Base-by-base conservation (phyloP, 208 protist species). In the Novymonas esmeraldas region DNA sequence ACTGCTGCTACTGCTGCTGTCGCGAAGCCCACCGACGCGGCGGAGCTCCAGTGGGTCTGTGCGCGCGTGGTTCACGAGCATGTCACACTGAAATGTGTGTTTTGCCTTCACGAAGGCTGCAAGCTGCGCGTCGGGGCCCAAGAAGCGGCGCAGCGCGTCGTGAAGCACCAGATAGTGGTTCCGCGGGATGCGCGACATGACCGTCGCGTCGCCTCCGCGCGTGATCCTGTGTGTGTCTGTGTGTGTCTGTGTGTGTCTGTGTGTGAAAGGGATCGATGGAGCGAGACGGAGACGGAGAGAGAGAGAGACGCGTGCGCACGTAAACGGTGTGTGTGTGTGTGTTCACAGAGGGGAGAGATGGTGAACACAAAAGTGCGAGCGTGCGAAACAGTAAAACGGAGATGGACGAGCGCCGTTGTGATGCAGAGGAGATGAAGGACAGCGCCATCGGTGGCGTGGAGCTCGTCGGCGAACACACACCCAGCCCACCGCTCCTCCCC, bases 31-130 rank as follows among this genome's bases (percentile, higher is more conserved):
- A 36, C 34, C 46, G n/a, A 20, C 31, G 14, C 51, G 65, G 13
- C 34, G 18, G n/a, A 18, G 49, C 11, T 58, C 28, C 13, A 22
- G 24, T 51, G 33, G 16, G 56, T 96, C 87, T 7, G 83, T 92
- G 14, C 45, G 36, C 9, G 61, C 31, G n/a, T 71, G 71, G 64
- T 92, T 93, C 28, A 96, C 70, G 20, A 94, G 74, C 91, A 96
- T 96, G 61, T 96, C 84, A 45, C 91, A 94, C 63, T 96, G 91
- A 61, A 92, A 96, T 0, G 59, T 56, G 51, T 78, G 66, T 58
- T 78, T 76, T 3, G 77, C 64, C 68, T 79, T 87, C 16, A 94
- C 91, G 55, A 96, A 96, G 3, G 91, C 91, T 11, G 88, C 51
- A 5, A 96, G 77, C 36, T 85, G 63, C 2, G 82, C 83, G 6